phyloP scores from a whole-genome alignment of 495 filamentous ascomycete species.

The Ramalina intermedia region DNA sequence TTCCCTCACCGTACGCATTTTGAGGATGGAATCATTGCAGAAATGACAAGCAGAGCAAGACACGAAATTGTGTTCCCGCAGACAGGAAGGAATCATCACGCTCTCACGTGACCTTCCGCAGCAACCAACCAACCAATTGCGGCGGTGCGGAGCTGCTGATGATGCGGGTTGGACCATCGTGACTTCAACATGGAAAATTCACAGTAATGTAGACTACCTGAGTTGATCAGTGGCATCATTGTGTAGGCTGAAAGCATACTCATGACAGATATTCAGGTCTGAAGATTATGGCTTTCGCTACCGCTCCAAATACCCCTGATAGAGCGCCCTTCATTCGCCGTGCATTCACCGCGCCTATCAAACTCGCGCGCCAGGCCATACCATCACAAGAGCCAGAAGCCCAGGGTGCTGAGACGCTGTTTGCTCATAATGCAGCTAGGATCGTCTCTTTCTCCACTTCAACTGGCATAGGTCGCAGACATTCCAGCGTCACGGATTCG shows the following conservation, averaged over 20 bases:
- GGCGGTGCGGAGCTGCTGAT: too few relatives aligned
- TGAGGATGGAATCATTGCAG: too few relatives aligned
- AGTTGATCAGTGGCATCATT: background rate
- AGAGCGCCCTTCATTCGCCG: slow-evolving; percentile 33
- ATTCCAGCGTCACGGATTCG: slow-evolving; percentile 15
- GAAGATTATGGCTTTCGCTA: slow-evolving; percentile 9
- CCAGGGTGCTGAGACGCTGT: slow-evolving; percentile 27
- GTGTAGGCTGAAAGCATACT: background rate
- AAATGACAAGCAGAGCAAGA: too few relatives aligned
- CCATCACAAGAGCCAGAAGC: slow-evolving; percentile 10
- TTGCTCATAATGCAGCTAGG: slow-evolving; percentile 22
- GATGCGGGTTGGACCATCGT: too few relatives aligned
- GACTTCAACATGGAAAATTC: background rate
- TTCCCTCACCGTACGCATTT: too few relatives aligned
- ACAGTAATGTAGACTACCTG: background rate
- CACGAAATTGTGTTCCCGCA: too few relatives aligned
- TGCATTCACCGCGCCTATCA: slow-evolving; percentile 44
- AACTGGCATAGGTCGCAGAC: slow-evolving; percentile 7
- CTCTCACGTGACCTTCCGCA: too few relatives aligned
- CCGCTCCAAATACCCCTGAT: slow-evolving; percentile 23
- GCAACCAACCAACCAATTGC: too few relatives aligned
- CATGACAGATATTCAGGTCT: background rate
- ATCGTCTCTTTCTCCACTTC: slow-evolving; percentile 30
- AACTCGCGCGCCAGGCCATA: slow-evolving; percentile 7
- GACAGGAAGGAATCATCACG: too few relatives aligned